Evolutionary conservation across 1,284 basidiomycete genomes (phyloP).

Genomic region (Cutaneotrichosporon cavernicola): DNA sequence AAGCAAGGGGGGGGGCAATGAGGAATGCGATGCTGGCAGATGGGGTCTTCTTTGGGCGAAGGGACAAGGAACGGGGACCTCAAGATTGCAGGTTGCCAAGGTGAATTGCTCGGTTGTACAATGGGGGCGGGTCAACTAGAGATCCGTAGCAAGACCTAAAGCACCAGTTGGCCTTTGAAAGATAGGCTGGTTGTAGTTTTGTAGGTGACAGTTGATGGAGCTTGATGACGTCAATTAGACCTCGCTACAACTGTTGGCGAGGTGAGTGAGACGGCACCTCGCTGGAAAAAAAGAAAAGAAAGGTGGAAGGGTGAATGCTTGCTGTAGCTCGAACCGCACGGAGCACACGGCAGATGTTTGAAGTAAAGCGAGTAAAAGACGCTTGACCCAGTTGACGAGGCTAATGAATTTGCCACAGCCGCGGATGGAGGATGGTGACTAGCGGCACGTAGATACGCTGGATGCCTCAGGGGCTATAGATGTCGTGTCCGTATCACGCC

Average conservation of each 20-base stretch:
- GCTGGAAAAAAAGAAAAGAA: too few species aligned
- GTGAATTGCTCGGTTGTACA: background rate
- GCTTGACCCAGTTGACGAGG: too few species aligned
- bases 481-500: background rate
- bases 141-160: background rate
- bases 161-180: too few species aligned
- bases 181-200: too few species aligned
- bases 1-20: background rate
- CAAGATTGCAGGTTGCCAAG: background rate
- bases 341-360: too few species aligned
- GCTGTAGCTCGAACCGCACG: too few species aligned
- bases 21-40: background rate
- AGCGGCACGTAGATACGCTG: background rate
- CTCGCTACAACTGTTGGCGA: too few species aligned
- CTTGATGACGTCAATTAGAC: too few species aligned
- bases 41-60: background rate
- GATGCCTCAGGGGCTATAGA: background rate
- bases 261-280: too few species aligned
- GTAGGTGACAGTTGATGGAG: too few species aligned
- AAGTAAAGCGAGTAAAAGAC: too few species aligned
- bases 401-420: background rate
- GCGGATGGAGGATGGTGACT: background rate
- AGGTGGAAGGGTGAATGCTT: too few species aligned
- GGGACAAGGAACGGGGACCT: background rate
- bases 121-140: background rate